A percentile compares a stretch with the other conserved stretches of the same genome.
phyloP scores from a whole-genome alignment of 1,284 basidiomycete genomes.

The Takashimella koratensis region DNA sequence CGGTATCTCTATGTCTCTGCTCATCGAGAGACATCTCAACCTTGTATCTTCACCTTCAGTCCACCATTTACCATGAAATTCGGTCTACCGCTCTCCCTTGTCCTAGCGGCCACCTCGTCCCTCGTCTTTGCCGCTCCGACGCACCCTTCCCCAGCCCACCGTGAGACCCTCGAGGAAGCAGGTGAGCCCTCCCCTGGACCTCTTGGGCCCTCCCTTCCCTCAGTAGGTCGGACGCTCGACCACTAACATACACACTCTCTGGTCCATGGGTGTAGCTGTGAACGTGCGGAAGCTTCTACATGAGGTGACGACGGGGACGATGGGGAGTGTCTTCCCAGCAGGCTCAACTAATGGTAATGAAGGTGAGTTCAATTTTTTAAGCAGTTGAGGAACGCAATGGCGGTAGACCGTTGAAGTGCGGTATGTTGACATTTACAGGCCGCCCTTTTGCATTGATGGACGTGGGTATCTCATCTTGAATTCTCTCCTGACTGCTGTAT shows the following conservation, averaged over 20 bases:
- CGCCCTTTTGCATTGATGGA: slow-evolving; percentile 62
- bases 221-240: too few species aligned
- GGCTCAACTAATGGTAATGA: slow-evolving; percentile 17
- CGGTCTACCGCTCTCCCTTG: too few species aligned
- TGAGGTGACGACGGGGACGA: slow-evolving; percentile 32
- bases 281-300: background rate
- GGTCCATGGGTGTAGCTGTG: background rate
- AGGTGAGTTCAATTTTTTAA: slow-evolving; percentile 16
- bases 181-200: too few species aligned
- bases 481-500: too few species aligned
- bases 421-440: slow-evolving; percentile 39
- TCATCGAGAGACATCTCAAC: too few species aligned
- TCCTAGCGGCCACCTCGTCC: background rate
- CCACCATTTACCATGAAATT: too few species aligned
- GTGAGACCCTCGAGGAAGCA: slow-evolving; percentile 29
- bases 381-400: background rate
- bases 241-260: background rate
- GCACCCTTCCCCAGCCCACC: slow-evolving; percentile 4
- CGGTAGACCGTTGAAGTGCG: too few species aligned
- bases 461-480: too few species aligned
- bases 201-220: too few species aligned
- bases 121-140: background rate
- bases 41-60: too few species aligned
- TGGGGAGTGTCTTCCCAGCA: slow-evolving; percentile 43
- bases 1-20: too few species aligned